These are phyloP conservation scores for Coleophoma cylindrospora DNA, from an alignment of 2,329 filamentous ascomycete species.

Conservation along the genomic window DNA sequence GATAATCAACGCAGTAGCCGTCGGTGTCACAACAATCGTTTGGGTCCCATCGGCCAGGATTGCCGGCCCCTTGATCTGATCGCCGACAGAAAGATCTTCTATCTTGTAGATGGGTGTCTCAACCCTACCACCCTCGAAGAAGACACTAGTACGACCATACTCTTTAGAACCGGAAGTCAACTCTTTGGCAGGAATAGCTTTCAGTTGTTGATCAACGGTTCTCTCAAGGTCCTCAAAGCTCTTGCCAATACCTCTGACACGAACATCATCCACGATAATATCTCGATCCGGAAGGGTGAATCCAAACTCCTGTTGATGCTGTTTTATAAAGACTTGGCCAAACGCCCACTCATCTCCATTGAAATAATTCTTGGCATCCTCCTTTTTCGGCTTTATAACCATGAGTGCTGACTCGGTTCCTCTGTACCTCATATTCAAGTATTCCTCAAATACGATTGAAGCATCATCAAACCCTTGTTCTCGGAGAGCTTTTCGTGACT, in stretches of 20 bases:
- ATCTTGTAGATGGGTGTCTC: slow-evolving; percentile 83
- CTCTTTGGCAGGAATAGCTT: slow-evolving; percentile 55
- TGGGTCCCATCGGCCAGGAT: slow-evolving; percentile 86
- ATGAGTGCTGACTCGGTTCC: slow-evolving; percentile 90
- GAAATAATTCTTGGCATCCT: slow-evolving; percentile 55
- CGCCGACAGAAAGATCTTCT: slow-evolving; percentile 65
- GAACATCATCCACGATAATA: slow-evolving; percentile 85
- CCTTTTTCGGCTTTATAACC: slow-evolving; percentile 68
- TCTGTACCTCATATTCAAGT: slow-evolving; percentile 88
- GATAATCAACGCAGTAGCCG: slow-evolving; percentile 70
- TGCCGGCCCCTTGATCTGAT: slow-evolving; percentile 72
- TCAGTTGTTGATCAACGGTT: slow-evolving; percentile 80
- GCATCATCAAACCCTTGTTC: slow-evolving; percentile 75
- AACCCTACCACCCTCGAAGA: slow-evolving; percentile 75
- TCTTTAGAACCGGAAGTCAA: slow-evolving; percentile 43
- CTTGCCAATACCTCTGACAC: slow-evolving; percentile 83
- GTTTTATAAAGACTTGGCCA: slow-evolving; percentile 75
- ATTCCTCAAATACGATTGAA: slow-evolving; percentile 81
- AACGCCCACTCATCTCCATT: slow-evolving; percentile 74
- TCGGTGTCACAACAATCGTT: slow-evolving; percentile 85
- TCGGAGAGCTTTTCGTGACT: slow-evolving; percentile 59
- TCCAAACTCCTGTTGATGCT: slow-evolving; percentile 89
- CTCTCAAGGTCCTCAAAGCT: slow-evolving; percentile 75
- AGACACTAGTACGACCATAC: slow-evolving; percentile 66
- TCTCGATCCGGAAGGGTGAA: slow-evolving; percentile 83